Evolutionary conservation across 441 rosid species (phyloP).

Genomic region (Eruca vesicaria): DNA sequence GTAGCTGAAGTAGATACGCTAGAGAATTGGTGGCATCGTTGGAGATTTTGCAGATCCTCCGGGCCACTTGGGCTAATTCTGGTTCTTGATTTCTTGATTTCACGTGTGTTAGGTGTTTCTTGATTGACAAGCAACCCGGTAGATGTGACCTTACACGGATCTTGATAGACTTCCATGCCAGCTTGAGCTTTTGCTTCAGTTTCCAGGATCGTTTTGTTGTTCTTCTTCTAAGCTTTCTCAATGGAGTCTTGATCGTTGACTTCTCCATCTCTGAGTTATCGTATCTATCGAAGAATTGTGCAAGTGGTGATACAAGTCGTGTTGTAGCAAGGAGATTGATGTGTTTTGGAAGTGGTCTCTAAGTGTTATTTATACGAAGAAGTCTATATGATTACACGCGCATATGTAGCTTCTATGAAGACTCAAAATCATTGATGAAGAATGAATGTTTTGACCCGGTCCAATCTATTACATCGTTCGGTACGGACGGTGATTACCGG

Average conservation of each 20-base stretch:
- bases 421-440: slow-evolving; percentile 3
- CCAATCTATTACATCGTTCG: background rate
- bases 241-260: slow-evolving; percentile 36
- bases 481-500: background rate
- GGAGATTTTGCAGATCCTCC: slow-evolving; percentile 28
- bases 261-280: slow-evolving; percentile 34
- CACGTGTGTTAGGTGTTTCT: slow-evolving; percentile 26
- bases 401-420: slow-evolving; percentile 24
- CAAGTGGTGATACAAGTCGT: slow-evolving; percentile 1
- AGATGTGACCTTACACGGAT: slow-evolving; percentile 30
- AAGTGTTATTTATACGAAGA: background rate
- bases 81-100: slow-evolving; percentile 24
- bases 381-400: background rate
- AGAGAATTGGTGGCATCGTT: slow-evolving; percentile 39
- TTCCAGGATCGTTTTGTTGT: slow-evolving; percentile 41
- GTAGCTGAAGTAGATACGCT: slow-evolving; percentile 44
- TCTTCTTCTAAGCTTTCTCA: slow-evolving; percentile 33
- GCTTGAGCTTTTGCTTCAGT: slow-evolving; percentile 37
- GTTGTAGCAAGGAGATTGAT: slow-evolving; percentile 7
- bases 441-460: slow-evolving; percentile 30
- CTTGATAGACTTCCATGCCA: slow-evolving; percentile 45
- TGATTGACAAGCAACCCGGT: slow-evolving; percentile 24
- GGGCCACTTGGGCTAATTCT: slow-evolving; percentile 22
- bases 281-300: background rate
- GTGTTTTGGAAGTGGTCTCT: background rate